Evolutionary conservation across 2,329 filamentous ascomycete genomes (phyloP), one percentile per base, ranked within the genome.

Genomic region (Botrytis pseudocinerea): DNA sequence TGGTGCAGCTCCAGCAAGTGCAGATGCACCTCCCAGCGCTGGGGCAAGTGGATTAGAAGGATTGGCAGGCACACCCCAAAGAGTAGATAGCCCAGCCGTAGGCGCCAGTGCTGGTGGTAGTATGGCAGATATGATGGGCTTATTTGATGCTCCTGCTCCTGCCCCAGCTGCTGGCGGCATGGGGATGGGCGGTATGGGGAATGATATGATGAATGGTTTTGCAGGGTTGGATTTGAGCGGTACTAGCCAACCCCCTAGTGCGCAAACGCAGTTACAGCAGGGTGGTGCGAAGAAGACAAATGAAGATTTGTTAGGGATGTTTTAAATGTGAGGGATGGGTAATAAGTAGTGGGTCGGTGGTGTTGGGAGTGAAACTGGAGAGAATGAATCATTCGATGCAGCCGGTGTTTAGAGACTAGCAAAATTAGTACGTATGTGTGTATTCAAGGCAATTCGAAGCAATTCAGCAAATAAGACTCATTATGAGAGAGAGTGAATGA

Each of bases 1-100:
- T 80, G 96, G 95, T 40, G 92, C 93, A 4, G 95, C 93, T 4
- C 95, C 95, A 4, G 95, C 96, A n/a, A 95, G 93, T 20, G 87
- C 93, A 69, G 92, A 95, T 76, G 88, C 88, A 72, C 85, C 90
- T 75, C 87, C 89, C 25, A 78, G 82, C n/a, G 81, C 80, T 63
- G 84, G 85, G 63, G 76, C 84, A 28, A 85, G 84, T 22, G 85
- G 86, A 61, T 79, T 89, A 25, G 87, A 88, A 78, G 85, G 86
- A 20, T 81, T 88, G 60, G 84, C 88, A 12, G 89, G 88, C 57
- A 94, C 92, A 44, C 92, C 92, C 7, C 90, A 92, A 76, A 85
- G 92, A 70, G 86, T 91, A 35, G 88, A 87, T 54, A 93, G 91
- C 76, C 92, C 92, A 4, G 82, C 85, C 10, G 79, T 80, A 25